Percentiles rank a stretch among this genome's conserved stretches.
Evolutionary conservation across 768 basidiomycete species (phyloP).

Genomic region (Phanerochaete carnosa): DNA sequence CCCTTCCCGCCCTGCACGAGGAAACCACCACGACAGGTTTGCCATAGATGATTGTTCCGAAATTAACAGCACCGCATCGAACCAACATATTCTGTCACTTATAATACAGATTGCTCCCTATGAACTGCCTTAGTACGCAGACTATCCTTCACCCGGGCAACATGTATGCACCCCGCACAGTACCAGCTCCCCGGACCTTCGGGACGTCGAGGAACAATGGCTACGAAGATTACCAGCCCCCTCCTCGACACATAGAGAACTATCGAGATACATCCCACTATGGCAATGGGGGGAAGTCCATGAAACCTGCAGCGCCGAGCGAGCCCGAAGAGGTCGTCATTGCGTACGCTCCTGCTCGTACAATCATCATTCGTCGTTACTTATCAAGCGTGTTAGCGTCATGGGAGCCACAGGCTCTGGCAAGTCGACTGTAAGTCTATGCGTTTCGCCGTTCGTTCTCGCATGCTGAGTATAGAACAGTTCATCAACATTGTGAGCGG

Average conservation of each 20-base stretch:
- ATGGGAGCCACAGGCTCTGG: conserved; percentile 21
- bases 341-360: not conserved
- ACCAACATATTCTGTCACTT: too few species aligned
- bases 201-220: not conserved
- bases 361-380: not conserved
- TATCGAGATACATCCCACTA: not conserved
- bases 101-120: too few species aligned
- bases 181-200: not conserved
- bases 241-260: not conserved
- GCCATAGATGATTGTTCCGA: too few species aligned
- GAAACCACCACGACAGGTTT: not conserved
- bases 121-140: too few species aligned
- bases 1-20: not conserved
- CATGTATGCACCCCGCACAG: not conserved
- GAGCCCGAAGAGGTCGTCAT: not conserved
- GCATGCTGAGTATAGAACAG: not conserved
- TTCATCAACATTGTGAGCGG: conserved; percentile 36
- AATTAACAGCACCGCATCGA: not conserved
- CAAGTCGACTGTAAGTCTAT: conserved; percentile 16
- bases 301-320: not conserved
- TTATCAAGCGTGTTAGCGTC: not conserved
- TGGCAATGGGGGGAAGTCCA: not conserved
- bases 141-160: too few species aligned
- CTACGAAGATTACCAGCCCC: not conserved
- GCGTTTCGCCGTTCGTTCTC: too few species aligned